phyloP scores from a whole-genome alignment of 2,329 filamentous ascomycete genomes.

The Aspergillus phoenicis region DNA sequence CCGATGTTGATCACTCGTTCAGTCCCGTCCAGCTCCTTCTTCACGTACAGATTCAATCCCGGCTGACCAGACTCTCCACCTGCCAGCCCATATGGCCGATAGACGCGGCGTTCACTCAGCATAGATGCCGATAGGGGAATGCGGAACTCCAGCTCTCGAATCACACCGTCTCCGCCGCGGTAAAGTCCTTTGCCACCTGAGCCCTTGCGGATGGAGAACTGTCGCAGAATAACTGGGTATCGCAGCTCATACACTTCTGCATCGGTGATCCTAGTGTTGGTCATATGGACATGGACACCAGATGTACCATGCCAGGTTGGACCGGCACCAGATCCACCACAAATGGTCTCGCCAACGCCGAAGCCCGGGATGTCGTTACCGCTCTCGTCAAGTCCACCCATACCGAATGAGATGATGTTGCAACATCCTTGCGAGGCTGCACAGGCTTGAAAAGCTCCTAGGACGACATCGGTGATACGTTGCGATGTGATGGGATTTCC shows the following conservation, averaged over 20 bases:
- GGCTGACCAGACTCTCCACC: slow-evolving; percentile 78
- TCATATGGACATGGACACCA: slow-evolving; percentile 84
- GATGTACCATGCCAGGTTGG: slow-evolving; percentile 74
- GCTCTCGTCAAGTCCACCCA: slow-evolving; percentile 64
- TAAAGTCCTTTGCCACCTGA: slow-evolving; percentile 70
- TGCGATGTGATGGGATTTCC: slow-evolving; percentile 81
- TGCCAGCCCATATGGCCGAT: slow-evolving; percentile 77
- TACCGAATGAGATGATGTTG: slow-evolving; percentile 82
- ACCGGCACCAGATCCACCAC: slow-evolving; percentile 76
- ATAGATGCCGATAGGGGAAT: slow-evolving; percentile 80
- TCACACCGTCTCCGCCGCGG: slow-evolving; percentile 72
- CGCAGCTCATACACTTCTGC: slow-evolving; percentile 78
- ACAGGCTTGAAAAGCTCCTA: slow-evolving; percentile 77
- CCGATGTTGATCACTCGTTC: slow-evolving; percentile 61
- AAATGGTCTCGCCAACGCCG: slow-evolving; percentile 86
- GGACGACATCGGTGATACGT: slow-evolving; percentile 79
- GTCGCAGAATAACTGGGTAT: slow-evolving; percentile 73
- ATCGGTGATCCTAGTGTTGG: slow-evolving; percentile 84
- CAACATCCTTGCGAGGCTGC: slow-evolving; percentile 78
- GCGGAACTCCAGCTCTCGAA: slow-evolving; percentile 82
- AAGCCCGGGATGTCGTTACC: slow-evolving; percentile 68
- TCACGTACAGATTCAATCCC: slow-evolving; percentile 85
- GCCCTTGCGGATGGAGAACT: slow-evolving; percentile 68
- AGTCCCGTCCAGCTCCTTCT: slow-evolving; percentile 64
- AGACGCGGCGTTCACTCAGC: slow-evolving; percentile 73